phyloP scores from a whole-genome alignment of 2,329 filamentous ascomycete species.

The Alternaria novae-zelandiae region DNA sequence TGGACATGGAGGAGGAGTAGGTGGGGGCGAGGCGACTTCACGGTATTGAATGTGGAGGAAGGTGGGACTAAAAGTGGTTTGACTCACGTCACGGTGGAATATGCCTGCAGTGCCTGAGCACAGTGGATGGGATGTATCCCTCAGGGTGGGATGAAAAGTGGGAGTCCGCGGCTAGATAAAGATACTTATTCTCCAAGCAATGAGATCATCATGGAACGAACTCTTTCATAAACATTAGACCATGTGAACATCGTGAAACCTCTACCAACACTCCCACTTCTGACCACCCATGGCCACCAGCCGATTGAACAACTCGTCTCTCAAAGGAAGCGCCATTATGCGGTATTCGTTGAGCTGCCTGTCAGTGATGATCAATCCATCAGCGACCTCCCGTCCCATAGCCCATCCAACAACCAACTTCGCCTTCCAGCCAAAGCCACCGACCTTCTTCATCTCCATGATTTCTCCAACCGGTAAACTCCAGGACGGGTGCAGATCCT shows the following conservation, averaged over 20 bases:
- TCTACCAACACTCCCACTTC: slow-evolving; percentile 80
- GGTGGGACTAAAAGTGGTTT: not conserved
- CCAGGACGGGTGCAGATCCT: slow-evolving; percentile 67
- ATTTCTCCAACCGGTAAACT: slow-evolving; percentile 75
- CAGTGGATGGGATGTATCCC: not conserved
- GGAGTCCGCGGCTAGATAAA: not conserved
- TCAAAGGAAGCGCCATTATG: slow-evolving; percentile 72
- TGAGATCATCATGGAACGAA: not conserved
- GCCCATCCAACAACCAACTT: slow-evolving; percentile 84
- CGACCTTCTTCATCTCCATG: slow-evolving; percentile 76
- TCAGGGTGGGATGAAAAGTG: not conserved
- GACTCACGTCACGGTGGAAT: not conserved
- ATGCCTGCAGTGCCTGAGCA: not conserved
- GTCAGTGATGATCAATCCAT: slow-evolving; percentile 74
- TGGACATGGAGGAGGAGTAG: not conserved
- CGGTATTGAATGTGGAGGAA: not conserved
- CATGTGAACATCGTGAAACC: not conserved
- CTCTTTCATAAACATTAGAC: not conserved
- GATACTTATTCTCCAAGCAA: not conserved
- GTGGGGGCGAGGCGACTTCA: not conserved
- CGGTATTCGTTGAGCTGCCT: slow-evolving; percentile 62
- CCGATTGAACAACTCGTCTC: slow-evolving; percentile 83
- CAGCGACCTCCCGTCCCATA: slow-evolving; percentile 73
- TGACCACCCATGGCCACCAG: slow-evolving; percentile 77
- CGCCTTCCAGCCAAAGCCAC: slow-evolving; percentile 83